Percentiles rank a stretch among this genome's conserved stretches.
Evolutionary conservation across 2,329 filamentous ascomycete genomes (phyloP).

Genomic region (Aspergillus intermedius): DNA sequence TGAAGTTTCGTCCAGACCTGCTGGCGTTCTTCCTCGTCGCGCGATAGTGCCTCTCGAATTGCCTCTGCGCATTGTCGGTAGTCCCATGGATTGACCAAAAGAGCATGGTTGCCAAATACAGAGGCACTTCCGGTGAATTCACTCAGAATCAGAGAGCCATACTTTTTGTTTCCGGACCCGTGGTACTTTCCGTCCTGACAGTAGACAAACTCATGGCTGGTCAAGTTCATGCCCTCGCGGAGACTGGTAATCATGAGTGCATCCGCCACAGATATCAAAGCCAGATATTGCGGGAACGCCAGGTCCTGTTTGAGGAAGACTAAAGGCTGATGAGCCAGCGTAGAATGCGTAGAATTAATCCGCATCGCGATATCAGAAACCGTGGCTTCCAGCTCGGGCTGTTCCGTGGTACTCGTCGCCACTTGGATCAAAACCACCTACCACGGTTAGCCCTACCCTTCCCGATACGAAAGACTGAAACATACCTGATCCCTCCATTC

Average conservation of each 20-base stretch:
- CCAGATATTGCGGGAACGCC: conserved; percentile 86
- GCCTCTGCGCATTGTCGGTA: conserved; percentile 82
- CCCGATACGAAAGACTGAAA: neutral
- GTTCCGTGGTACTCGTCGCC: conserved; percentile 81
- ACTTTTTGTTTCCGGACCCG: conserved; percentile 57
- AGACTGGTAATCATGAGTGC: conserved; percentile 91
- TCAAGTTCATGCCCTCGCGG: conserved; percentile 95
- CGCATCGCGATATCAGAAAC: conserved; percentile 91
- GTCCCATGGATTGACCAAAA: conserved; percentile 93
- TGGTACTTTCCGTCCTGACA: conserved; percentile 74
- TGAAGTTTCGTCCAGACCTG: conserved; percentile 68
- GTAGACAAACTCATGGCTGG: conserved; percentile 86
- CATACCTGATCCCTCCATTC: conserved; percentile 69
- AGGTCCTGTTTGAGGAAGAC: conserved; percentile 95
- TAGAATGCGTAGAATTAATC: conserved; percentile 87
- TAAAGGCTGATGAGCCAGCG: conserved; percentile 82
- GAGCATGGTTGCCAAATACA: conserved; percentile 71
- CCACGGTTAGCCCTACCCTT: neutral
- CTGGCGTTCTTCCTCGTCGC: conserved; percentile 67
- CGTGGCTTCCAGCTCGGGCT: conserved; percentile 77
- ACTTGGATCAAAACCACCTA: conserved; percentile 87
- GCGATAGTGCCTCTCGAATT: conserved; percentile 75
- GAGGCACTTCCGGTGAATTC: conserved; percentile 92
- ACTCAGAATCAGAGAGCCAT: conserved; percentile 83
- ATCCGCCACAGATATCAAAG: conserved; percentile 81